Conservation (phyloP, 2,329 filamentous ascomycete species). For the Cladosporium sp. region DNA sequence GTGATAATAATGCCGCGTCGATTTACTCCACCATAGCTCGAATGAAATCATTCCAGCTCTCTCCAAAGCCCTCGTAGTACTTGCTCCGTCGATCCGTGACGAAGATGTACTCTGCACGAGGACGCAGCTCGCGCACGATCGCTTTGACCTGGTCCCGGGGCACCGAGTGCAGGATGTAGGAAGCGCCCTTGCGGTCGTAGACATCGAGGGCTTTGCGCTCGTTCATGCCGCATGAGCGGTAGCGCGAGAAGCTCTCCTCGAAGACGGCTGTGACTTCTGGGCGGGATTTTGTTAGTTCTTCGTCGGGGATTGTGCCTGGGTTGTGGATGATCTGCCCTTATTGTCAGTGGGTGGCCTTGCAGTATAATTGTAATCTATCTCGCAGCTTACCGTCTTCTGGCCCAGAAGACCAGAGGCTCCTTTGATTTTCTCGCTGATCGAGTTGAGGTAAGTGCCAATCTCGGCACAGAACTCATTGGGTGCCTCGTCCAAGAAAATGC, state of each 20-base stretch:
- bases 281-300: conserved; percentile 8
- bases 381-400: background rate
- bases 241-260: conserved; percentile 16
- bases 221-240: conserved; percentile 6
- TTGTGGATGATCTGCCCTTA: conserved; percentile 17
- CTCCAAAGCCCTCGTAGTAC: conserved; percentile 19
- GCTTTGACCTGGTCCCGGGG: conserved; percentile 13
- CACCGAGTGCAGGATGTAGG: conserved; percentile 19
- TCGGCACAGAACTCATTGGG: conserved; percentile 16
- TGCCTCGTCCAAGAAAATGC: conserved; percentile 27
- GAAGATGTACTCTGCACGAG: conserved; percentile 19
- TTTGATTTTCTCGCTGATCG: conserved; percentile 13
- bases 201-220: conserved; percentile 8
- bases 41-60: conserved; percentile 19
- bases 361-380: background rate
- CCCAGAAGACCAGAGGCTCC: conserved; percentile 7
- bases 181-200: conserved; percentile 12
- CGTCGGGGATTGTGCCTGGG: conserved; percentile 18
- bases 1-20: background rate
- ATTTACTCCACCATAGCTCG: conserved; percentile 16
- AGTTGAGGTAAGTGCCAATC: conserved; percentile 16
- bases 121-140: conserved; percentile 15
- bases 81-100: conserved; percentile 16
- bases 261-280: conserved; percentile 18
- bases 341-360: background rate